Conservation (phyloP, 176 grass and related monocot species). For the Oryza meyeriana region DNA sequence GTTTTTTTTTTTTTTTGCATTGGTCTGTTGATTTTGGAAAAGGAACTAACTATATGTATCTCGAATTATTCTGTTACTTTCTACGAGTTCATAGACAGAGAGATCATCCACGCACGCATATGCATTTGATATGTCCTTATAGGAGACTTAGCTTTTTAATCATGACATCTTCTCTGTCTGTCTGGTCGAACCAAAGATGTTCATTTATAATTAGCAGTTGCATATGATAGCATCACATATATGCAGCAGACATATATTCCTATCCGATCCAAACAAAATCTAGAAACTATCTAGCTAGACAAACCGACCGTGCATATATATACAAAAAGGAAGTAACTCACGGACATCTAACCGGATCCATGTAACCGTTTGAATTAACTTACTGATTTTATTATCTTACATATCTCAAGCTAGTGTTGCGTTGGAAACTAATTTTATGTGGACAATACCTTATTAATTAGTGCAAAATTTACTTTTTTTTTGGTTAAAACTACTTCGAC, state of each 20-base stretch:
- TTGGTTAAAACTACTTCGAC: no score
- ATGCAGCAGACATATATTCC: not conserved
- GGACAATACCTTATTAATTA: not conserved
- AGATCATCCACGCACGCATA: not conserved
- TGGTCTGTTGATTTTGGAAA: not conserved
- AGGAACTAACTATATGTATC: not conserved
- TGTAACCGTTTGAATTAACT: no score
- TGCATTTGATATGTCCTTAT: not conserved
- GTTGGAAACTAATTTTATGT: not conserved
- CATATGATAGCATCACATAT: constrained; percentile 29
- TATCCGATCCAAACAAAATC: not conserved
- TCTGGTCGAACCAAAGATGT: not conserved
- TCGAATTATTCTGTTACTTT: not conserved
- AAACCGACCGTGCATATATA: not conserved
- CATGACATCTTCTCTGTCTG: not conserved
- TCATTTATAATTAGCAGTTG: not conserved
- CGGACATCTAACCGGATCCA: no score
- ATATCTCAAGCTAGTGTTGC: no score
- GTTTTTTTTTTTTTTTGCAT: not conserved
- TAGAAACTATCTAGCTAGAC: not conserved
- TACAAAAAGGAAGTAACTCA: no score
- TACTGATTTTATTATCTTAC: no score
- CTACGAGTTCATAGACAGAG: not conserved
- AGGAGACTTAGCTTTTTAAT: not conserved
- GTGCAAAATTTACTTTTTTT: not conserved